phyloP scores from a whole-genome alignment of 345 rosid species.

The Ricinus communis region DNA sequence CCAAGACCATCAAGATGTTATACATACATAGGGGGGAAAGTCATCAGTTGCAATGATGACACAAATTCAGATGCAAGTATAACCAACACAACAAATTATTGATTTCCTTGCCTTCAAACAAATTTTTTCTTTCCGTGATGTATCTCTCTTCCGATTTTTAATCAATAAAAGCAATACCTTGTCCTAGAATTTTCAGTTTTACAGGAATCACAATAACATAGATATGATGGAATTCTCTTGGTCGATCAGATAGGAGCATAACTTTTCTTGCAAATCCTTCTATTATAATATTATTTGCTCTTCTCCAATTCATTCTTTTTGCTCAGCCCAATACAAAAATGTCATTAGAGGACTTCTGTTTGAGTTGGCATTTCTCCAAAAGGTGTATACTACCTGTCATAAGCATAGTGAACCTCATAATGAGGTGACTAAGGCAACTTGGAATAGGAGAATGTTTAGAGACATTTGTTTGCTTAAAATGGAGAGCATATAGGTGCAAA shows the following conservation, averaged over 20 bases:
- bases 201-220: background rate
- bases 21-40: background rate
- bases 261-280: background rate
- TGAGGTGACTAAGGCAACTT: no score
- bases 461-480: no score
- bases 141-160: background rate
- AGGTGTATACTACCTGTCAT: background rate
- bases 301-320: background rate
- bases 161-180: background rate
- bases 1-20: conserved; percentile 6
- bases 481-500: no score
- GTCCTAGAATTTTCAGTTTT: background rate
- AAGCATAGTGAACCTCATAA: no score
- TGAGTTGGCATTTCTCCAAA: background rate
- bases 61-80: conserved; percentile 6
- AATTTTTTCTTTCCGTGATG: background rate
- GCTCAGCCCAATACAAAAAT: background rate
- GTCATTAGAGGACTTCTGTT: background rate
- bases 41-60: background rate
- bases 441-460: no score
- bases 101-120: background rate
- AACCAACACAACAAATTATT: background rate
- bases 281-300: background rate
- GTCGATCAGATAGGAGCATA: background rate
- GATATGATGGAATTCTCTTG: no score